phyloP scores from a whole-genome alignment of 129 eudicot genomes.

The Kitagawia praeruptora region DNA sequence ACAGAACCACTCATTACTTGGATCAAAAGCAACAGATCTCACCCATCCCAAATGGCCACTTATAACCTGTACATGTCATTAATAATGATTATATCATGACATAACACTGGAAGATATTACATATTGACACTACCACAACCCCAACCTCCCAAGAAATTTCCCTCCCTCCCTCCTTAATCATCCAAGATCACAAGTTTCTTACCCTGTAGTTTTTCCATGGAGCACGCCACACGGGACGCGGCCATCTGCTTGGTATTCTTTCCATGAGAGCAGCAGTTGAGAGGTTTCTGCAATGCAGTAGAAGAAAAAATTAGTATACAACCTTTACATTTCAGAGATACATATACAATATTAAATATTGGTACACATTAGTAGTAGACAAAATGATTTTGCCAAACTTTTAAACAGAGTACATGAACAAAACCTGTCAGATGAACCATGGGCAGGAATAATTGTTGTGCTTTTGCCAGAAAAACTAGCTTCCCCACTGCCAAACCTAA shows the following conservation, averaged over 20 bases:
- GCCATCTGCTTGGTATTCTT: slow-evolving; percentile 98
- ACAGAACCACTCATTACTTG: slow-evolving; percentile 92
- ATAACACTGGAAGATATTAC: neutral
- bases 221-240: slow-evolving; percentile 90
- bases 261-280: slow-evolving; percentile 98
- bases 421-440: slow-evolving; percentile 71
- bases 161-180: neutral
- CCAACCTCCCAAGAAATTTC: neutral
- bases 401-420: neutral
- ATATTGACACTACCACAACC: neutral
- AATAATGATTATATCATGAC: neutral
- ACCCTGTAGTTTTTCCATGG: slow-evolving; percentile 99
- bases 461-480: slow-evolving; percentile 46
- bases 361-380: neutral
- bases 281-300: slow-evolving; percentile 37
- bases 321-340: neutral
- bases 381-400: neutral
- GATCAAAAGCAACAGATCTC: slow-evolving; percentile 90
- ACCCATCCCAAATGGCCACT: slow-evolving; percentile 99
- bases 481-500: slow-evolving; percentile 38
- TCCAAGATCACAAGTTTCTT: slow-evolving; percentile 16
- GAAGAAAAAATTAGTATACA: neutral
- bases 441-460: slow-evolving; percentile 51
- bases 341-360: neutral
- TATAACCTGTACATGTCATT: slow-evolving; percentile 53